These are phyloP conservation scores for Irpex lacteus DNA, from an alignment of 1,284 basidiomycete genomes.

Conservation along the genomic window DNA sequence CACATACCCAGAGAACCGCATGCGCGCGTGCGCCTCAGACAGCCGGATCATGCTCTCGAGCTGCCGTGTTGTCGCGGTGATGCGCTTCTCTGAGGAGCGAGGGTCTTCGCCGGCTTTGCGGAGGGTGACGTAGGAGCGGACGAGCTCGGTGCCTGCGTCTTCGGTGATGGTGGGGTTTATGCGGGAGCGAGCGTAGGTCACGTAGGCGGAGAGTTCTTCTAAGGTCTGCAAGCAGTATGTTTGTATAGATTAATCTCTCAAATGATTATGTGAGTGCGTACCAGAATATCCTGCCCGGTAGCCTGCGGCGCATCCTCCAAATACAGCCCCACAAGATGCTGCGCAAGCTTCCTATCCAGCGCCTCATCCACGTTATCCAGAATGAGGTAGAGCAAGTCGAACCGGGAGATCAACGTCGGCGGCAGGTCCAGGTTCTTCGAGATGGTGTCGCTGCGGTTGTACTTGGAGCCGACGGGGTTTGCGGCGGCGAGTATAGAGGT, in stretches of 20 bases:
- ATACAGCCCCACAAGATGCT: conserved; percentile 92
- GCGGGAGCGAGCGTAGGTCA: conserved; percentile 89
- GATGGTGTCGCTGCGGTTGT: conserved; percentile 87
- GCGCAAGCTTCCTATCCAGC: conserved; percentile 86
- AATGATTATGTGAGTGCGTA: conserved; percentile 37
- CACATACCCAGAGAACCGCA: conserved; percentile 87
- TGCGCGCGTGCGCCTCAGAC: conserved; percentile 93
- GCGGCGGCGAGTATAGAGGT: conserved; percentile 97
- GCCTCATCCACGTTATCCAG: conserved; percentile 93
- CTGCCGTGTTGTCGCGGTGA: conserved; percentile 97
- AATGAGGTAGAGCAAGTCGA: conserved; percentile 97
- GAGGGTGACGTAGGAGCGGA: conserved; percentile 89
- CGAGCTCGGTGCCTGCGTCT: conserved; percentile 83
- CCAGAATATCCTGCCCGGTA: conserved; percentile 70
- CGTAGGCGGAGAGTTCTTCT: conserved; percentile 90
- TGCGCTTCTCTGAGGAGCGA: conserved; percentile 77
- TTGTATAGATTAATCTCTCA: no score
- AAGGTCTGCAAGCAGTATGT: no score
- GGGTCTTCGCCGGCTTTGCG: conserved; percentile 91
- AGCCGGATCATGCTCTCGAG: conserved; percentile 98
- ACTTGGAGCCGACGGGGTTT: conserved; percentile 95
- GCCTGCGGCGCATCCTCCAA: conserved; percentile 85
- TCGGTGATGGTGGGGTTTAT: conserved; percentile 90
- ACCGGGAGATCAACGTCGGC: conserved; percentile 96
- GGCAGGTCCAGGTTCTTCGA: conserved; percentile 90